Conservation (phyloP, 768 basidiomycete genomes). For the Clavulina sp. region DNA sequence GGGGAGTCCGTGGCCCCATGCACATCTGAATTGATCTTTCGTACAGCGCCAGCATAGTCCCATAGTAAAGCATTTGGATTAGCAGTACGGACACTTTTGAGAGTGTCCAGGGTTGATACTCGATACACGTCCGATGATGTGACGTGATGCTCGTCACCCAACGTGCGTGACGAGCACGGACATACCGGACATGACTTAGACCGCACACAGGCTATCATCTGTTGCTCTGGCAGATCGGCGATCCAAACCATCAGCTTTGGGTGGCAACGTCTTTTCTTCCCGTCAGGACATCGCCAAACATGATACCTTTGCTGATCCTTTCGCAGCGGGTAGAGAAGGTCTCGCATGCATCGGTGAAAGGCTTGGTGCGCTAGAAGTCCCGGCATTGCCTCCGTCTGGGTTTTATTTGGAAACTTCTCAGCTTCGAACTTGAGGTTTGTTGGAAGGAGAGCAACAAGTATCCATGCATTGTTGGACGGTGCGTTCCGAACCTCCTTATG, state of each 20-base stretch:
- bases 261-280: constrained; percentile 16
- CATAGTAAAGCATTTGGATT: constrained; percentile 29
- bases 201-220: constrained; percentile 3
- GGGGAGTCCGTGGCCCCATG: constrained; percentile 19
- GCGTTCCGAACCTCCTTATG: constrained; percentile 23
- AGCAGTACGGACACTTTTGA: constrained; percentile 8
- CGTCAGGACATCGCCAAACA: constrained; percentile 22
- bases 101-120: neutral
- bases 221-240: constrained; percentile 12
- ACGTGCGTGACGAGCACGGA: neutral
- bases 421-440: constrained; percentile 27
- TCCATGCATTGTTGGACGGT: constrained; percentile 20
- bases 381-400: constrained; percentile 7
- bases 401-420: neutral
- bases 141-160: neutral
- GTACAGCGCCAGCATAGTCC: constrained; percentile 20
- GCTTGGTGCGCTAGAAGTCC: constrained; percentile 12
- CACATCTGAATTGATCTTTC: constrained; percentile 15
- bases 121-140: neutral
- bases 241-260: constrained; percentile 23
- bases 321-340: constrained; percentile 20
- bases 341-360: constrained; percentile 23
- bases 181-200: constrained; percentile 8
- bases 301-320: constrained; percentile 18
- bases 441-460: constrained; percentile 26